Base-by-base conservation (phyloP, 1,284 basidiomycete genomes). In the Malassezia furfur region DNA sequence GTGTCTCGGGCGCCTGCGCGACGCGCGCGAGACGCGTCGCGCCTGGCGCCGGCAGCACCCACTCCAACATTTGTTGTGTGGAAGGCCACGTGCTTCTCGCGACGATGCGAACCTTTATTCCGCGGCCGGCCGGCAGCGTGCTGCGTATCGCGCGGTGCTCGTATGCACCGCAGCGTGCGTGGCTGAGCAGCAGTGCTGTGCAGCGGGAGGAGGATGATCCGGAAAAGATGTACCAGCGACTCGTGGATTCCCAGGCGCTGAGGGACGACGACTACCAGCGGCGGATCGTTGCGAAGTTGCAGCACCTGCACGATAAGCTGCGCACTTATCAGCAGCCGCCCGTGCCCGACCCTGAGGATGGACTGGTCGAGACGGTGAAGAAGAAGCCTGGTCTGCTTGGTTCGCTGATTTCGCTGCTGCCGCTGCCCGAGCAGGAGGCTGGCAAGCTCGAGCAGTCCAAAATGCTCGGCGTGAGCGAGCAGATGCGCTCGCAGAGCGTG, bases 261-360 rank as follows among this genome's bases (percentile, higher is more conserved):
- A 80, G 82, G 19, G 80, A 84, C 48, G 93, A 98, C 72, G 80
- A 81, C 8, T 84, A 91, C 77, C 93, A 98, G 76, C 83, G 84
- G 32, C 80, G 80, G 32, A 93, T 96, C 65, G 84, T 96, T 57
- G 78, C 83, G 70, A 82, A 84, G 63, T 80, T 98, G 12, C 86
- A 96, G 75, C 77, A 80, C 46, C 77, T 96, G 58, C 85, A 94
- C 76, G 80, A 87, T 56, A 79, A 83, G 48, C 79, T 98, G 53
- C 70, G 80, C 53, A 72, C 76, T 15, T 96, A 96, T 78, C 49
- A 65, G 46, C 70, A 68, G 39, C 47, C 47, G 10, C 31, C 57
- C 3, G 64, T 65, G 10, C 66, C 66, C 0, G 68, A 61, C 46
- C 62, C 62, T 7, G 66, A 68, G 54, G 62, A 49, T n/a, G 53